These are phyloP conservation scores for Torulaspora maleeae DNA, from an alignment of 805 yeast genomes.

Conservation along the genomic window DNA sequence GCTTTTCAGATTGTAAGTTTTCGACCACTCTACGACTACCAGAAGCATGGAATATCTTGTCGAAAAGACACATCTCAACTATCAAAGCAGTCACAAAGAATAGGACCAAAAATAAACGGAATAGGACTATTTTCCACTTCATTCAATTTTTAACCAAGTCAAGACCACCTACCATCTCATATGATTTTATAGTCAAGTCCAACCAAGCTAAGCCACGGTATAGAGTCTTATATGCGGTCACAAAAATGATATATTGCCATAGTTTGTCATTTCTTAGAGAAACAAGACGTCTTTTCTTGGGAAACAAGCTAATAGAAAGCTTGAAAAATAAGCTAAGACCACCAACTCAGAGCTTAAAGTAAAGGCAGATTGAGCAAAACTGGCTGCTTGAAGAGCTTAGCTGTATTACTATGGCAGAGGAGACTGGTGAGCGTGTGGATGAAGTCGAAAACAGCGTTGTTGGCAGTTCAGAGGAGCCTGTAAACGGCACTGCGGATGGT, in stretches of 20 bases:
- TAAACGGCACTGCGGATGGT: conserved; percentile 3
- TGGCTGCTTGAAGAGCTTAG: neutral
- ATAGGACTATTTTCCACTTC: conserved; percentile 5
- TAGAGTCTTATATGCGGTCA: neutral
- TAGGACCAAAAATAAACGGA: conserved; percentile 4
- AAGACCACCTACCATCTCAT: too few species aligned
- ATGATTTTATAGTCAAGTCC: too few species aligned
- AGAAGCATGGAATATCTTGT: conserved; percentile 11
- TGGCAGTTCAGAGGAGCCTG: neutral
- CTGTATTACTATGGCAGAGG: conserved; percentile 1
- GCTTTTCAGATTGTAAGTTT: conserved; percentile 6
- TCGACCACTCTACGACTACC: conserved; percentile 8
- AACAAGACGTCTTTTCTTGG: too few species aligned
- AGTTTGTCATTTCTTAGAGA: too few species aligned
- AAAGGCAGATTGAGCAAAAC: neutral
- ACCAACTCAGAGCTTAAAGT: neutral
- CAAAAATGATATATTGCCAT: neutral
- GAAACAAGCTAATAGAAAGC: neutral
- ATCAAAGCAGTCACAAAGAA: conserved; percentile 9
- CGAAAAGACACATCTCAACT: conserved; percentile 18
- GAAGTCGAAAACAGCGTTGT: neutral
- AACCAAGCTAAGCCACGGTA: too few species aligned
- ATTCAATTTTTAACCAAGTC: neutral
- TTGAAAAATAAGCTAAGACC: neutral
- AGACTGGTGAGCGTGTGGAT: neutral